A percentile compares a stretch with the other conserved stretches of the same genome.
These are phyloP conservation scores for Avicennia marina DNA, from an alignment of 257 asterid genomes.

Conservation along the genomic window DNA sequence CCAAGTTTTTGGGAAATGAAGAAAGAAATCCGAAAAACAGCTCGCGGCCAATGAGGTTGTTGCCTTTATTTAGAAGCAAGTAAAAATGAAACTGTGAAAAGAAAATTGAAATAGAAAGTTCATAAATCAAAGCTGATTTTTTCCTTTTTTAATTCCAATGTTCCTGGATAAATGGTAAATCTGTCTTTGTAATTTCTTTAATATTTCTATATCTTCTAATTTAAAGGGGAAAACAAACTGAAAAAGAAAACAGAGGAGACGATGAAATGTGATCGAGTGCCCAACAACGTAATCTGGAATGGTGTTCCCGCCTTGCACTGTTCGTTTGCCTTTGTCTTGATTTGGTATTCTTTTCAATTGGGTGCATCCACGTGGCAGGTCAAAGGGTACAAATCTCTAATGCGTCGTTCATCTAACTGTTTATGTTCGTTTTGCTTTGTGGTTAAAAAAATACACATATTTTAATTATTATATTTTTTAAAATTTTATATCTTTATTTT, in stretches of 20 bases:
- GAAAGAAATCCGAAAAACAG: conserved; percentile 19
- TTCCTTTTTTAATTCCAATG: too few species aligned
- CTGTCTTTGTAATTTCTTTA: too few species aligned
- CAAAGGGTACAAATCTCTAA: neutral
- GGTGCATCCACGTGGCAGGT: too few species aligned
- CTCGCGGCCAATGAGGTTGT: conserved; percentile 16
- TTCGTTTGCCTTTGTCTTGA: conserved; percentile 3
- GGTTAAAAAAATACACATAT: too few species aligned
- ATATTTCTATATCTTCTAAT: too few species aligned
- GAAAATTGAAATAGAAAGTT: conserved; percentile 26
- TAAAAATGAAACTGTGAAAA: conserved; percentile 18
- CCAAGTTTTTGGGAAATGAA: conserved; percentile 12
- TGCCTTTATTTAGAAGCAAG: conserved; percentile 33
- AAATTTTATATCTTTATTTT: too few species aligned
- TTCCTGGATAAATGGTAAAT: too few species aligned
- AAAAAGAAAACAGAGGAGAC: neutral
- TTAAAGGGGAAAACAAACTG: neutral
- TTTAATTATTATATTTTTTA: too few species aligned
- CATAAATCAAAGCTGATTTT: too few species aligned
- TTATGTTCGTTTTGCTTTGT: too few species aligned
- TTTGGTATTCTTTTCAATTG: too few species aligned
- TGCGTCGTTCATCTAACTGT: too few species aligned
- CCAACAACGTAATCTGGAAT: conserved; percentile 37
- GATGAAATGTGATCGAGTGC: conserved; percentile 16
- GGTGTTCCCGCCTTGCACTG: conserved; percentile 64